Conservation (phyloP, 768 basidiomycete genomes). For the Tulasnella sp. region DNA sequence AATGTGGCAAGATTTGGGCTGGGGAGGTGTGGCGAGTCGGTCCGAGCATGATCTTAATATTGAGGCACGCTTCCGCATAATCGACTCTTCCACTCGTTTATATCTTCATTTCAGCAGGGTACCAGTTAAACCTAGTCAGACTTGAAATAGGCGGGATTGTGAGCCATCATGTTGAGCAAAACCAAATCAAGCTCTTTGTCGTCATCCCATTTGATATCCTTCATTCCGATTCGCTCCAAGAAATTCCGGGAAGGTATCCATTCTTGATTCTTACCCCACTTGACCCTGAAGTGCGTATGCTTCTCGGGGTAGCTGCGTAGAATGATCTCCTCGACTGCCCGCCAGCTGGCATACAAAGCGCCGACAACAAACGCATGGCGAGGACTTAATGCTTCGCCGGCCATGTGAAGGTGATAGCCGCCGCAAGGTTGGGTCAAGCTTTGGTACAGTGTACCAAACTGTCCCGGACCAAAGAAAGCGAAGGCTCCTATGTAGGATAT, state of each 20-base stretch:
- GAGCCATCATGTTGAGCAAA: background rate
- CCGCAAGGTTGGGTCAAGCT: conserved; percentile 26
- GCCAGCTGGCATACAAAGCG: conserved; percentile 26
- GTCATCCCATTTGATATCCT: background rate
- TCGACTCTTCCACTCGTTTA: background rate
- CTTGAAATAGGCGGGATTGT: background rate
- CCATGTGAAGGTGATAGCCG: conserved; percentile 26
- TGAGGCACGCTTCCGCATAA: too few relatives aligned
- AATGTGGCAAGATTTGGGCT: too few relatives aligned
- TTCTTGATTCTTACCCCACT: background rate
- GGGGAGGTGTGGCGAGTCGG: too few relatives aligned
- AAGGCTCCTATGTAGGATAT: conserved; percentile 26
- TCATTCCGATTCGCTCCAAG: background rate
- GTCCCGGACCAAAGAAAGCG: conserved; percentile 32
- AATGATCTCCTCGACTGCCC: background rate
- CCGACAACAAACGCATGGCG: conserved; percentile 34
- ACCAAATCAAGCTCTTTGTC: background rate
- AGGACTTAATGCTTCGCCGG: conserved; percentile 31
- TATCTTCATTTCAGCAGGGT: background rate
- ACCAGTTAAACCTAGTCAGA: too few relatives aligned
- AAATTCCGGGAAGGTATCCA: background rate
- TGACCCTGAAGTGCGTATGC: background rate
- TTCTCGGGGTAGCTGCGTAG: background rate
- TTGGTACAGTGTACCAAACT: conserved; percentile 27
- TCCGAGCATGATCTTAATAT: too few relatives aligned